A percentile compares a stretch with the other conserved stretches of the same genome.
Evolutionary conservation across 306 rosid genomes (phyloP).

Genomic region (Dryas drummondii): DNA sequence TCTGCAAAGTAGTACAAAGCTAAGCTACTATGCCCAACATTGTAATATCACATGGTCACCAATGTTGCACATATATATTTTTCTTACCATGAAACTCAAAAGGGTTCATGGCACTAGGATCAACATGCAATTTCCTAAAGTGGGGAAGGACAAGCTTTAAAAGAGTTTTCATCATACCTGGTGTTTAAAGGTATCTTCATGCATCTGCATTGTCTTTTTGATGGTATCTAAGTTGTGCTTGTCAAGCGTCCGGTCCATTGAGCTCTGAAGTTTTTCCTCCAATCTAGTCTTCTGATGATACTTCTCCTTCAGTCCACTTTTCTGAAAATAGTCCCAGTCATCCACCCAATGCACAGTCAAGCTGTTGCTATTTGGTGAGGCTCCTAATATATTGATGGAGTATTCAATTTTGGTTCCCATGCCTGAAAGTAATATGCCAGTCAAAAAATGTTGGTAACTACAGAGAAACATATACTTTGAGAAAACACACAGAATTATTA

Average conservation of each 20-base stretch:
- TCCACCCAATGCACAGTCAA: slow-evolving; percentile 55
- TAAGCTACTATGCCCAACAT: neutral
- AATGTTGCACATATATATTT: too few relatives aligned
- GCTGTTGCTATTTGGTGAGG: slow-evolving; percentile 45
- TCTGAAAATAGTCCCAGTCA: slow-evolving; percentile 61
- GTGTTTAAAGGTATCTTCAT: slow-evolving; percentile 72
- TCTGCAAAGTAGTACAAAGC: neutral
- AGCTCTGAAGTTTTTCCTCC: slow-evolving; percentile 35
- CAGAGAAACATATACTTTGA: neutral
- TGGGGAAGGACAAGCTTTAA: neutral
- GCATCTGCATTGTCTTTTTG: slow-evolving; percentile 81
- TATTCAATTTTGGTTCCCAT: slow-evolving; percentile 84
- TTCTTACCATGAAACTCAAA: neutral
- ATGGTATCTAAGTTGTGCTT: slow-evolving; percentile 59
- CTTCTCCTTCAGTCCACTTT: slow-evolving; percentile 39
- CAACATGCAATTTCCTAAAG: neutral
- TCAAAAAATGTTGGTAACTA: slow-evolving; percentile 7
- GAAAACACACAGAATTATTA: slow-evolving; percentile 1
- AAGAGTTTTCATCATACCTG: slow-evolving; percentile 53
- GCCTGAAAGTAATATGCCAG: slow-evolving; percentile 46
- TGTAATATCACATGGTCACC: too few relatives aligned
- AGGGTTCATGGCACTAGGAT: neutral
- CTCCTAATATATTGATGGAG: slow-evolving; percentile 57
- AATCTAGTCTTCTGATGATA: slow-evolving; percentile 24
- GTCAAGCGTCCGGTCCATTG: slow-evolving; percentile 60